Conservation (phyloP, 805 yeast species). For the Starmerella bombi region DNA sequence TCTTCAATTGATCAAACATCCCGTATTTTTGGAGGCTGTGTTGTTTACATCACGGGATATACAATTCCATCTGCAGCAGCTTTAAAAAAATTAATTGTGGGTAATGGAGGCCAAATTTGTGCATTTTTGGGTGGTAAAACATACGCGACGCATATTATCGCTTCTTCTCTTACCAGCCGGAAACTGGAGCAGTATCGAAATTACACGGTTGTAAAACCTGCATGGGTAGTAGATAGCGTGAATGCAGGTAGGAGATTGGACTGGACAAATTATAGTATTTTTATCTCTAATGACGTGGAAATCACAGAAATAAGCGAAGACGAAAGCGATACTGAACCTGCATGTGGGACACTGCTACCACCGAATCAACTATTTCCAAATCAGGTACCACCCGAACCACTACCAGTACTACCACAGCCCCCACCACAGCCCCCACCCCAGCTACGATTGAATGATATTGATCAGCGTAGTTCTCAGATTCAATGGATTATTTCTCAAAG, state of each 20-base stretch:
- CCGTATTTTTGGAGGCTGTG: conserved; percentile 47
- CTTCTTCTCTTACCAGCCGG: conserved; percentile 63
- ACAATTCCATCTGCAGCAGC: conserved; percentile 68
- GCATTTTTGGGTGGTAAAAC: conserved; percentile 59
- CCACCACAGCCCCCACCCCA: no score
- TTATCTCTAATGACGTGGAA: background rate
- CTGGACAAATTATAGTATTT: conserved; percentile 54
- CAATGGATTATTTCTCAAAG: conserved; percentile 16
- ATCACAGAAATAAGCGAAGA: background rate
- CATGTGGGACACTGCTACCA: no score
- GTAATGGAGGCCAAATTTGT: conserved; percentile 68
- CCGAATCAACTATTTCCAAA: no score
- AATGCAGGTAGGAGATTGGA: conserved; percentile 36
- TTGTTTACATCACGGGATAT: conserved; percentile 75
- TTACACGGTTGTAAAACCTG: conserved; percentile 65
- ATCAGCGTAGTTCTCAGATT: conserved; percentile 7
- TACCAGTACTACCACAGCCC: no score
- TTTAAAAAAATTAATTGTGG: conserved; percentile 54
- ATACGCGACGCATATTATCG: conserved; percentile 71
- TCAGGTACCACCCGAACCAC: no score
- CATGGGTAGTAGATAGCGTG: conserved; percentile 66
- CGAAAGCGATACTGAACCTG: background rate
- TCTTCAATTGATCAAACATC: conserved; percentile 33
- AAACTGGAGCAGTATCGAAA: conserved; percentile 53
- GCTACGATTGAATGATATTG: no score